These are phyloP conservation scores for Boletus rex-veris DNA, from an alignment of 768 basidiomycete species.

Conservation along the genomic window DNA sequence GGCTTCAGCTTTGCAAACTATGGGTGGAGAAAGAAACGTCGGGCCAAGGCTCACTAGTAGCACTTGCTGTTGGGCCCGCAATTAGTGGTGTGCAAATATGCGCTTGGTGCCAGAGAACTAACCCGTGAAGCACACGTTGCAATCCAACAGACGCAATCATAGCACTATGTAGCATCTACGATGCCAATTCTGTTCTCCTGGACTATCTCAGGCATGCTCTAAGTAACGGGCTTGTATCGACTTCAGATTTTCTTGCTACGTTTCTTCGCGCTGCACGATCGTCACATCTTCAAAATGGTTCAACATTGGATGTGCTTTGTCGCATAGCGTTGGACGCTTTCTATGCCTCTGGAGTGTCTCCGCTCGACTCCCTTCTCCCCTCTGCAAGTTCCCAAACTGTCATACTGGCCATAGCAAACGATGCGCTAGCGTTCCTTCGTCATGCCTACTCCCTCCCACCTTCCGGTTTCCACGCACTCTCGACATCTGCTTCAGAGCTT, in stretches of 20 bases:
- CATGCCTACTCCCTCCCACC: conserved; percentile 52
- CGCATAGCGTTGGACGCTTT: conserved; percentile 61
- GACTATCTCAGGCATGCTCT: conserved; percentile 63
- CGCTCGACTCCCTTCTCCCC: conserved; percentile 54
- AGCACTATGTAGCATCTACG: conserved; percentile 61
- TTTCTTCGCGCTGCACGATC: conserved; percentile 67
- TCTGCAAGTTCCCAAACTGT: conserved; percentile 45
- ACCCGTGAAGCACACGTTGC: background rate
- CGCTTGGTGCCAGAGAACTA: background rate
- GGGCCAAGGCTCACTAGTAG: conserved; percentile 29
- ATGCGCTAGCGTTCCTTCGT: conserved; percentile 57
- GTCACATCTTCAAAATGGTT: conserved; percentile 56
- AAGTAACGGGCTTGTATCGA: conserved; percentile 50
- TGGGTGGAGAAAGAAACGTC: conserved; percentile 49
- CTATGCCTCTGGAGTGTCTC: conserved; percentile 52
- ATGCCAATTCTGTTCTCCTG: conserved; percentile 65
- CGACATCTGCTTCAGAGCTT: conserved; percentile 59
- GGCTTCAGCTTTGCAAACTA: conserved; percentile 62
- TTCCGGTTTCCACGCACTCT: conserved; percentile 52
- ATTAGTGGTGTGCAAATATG: conserved; percentile 50
- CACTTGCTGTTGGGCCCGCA: conserved; percentile 43
- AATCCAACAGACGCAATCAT: conserved; percentile 60
- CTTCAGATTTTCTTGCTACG: conserved; percentile 58
- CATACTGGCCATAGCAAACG: conserved; percentile 54
- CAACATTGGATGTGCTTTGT: conserved; percentile 70